Conservation (phyloP, 306 rosid genomes). For the Crataegus laevigata region DNA sequence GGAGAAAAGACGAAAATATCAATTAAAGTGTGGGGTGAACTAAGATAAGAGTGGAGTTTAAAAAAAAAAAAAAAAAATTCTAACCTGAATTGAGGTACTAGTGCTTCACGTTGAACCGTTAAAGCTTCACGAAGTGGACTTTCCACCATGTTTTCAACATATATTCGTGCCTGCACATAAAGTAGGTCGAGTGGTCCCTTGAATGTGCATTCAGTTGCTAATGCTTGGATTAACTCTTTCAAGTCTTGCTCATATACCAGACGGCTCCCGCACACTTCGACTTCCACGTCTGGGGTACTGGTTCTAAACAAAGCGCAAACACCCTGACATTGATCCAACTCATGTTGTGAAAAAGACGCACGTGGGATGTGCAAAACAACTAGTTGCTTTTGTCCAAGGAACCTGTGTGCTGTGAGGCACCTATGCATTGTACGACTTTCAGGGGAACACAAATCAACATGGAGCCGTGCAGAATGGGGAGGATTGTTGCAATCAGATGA, state of each 20-base stretch:
- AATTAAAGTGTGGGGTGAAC: too few relatives aligned
- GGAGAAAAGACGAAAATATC: too few relatives aligned
- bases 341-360: not conserved
- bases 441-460: not conserved
- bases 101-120: not conserved
- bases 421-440: too few relatives aligned
- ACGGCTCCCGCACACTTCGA: slow-evolving; percentile 13
- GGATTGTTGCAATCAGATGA: not conserved
- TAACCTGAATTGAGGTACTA: not conserved
- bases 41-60: too few relatives aligned
- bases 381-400: not conserved
- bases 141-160: not conserved
- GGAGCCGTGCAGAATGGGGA: not conserved
- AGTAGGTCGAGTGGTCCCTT: not conserved
- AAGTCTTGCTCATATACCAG: slow-evolving; percentile 1
- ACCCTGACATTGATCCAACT: slow-evolving; percentile 3
- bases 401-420: not conserved
- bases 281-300: not conserved
- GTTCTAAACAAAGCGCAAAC: not conserved
- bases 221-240: not conserved
- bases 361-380: slow-evolving; percentile 9
- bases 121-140: not conserved
- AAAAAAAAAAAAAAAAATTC: too few relatives aligned
- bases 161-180: not conserved
- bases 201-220: not conserved